A percentile compares a stretch with the other conserved stretches of the same genome.
phyloP scores from a whole-genome alignment of 2,329 filamentous ascomycete species.

The Lasiodiplodia hormozganensis region DNA sequence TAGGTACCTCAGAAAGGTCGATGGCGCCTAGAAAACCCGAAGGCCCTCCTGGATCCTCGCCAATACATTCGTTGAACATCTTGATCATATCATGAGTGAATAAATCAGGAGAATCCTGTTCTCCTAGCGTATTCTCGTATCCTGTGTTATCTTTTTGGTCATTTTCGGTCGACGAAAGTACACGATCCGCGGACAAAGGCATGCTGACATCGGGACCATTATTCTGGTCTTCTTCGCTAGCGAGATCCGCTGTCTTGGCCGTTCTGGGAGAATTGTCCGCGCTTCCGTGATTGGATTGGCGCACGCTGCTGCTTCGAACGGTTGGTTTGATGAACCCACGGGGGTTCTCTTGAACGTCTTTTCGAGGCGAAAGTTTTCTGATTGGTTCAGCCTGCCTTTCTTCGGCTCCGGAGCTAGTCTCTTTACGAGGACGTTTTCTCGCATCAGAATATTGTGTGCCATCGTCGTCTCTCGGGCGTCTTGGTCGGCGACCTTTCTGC shows the following conservation, averaged over 20 bases:
- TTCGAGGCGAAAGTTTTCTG: not conserved
- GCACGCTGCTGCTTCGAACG: not conserved
- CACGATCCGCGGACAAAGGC: not conserved
- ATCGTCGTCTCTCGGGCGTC: not conserved
- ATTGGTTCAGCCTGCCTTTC: not conserved
- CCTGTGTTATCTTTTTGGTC: not conserved
- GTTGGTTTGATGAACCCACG: not conserved
- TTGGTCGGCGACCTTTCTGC: not conserved
- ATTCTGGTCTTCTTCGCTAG: not conserved
- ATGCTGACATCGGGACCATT: not conserved
- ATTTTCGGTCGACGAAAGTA: not conserved
- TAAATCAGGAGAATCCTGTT: not conserved
- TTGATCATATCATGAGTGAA: not conserved
- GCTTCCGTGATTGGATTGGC: not conserved
- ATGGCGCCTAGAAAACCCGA: not conserved
- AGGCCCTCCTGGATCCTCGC: not conserved
- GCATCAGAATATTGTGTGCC: not conserved
- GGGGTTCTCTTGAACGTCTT: not conserved
- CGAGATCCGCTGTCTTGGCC: not conserved
- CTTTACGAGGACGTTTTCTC: not conserved
- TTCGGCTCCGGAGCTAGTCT: not conserved
- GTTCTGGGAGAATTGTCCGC: not conserved
- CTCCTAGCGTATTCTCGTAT: not conserved
- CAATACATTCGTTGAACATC: not conserved
- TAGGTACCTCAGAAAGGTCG: not conserved